Base-by-base conservation (phyloP, 768 basidiomycete genomes). In the Xerocomellus chrysenteron region DNA sequence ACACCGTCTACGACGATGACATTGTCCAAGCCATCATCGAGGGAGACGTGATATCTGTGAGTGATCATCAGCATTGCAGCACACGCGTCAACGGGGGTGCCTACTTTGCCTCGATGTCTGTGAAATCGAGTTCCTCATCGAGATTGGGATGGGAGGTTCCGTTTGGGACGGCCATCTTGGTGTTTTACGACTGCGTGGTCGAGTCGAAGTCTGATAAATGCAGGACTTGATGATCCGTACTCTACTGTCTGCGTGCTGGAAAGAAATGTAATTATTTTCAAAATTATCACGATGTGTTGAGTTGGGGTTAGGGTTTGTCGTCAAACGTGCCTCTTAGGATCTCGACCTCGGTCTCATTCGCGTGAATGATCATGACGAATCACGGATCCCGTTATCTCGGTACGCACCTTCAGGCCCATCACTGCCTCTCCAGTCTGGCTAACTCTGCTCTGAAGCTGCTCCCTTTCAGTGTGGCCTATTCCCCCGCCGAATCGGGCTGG, bases 1-100 rank as follows among this genome's bases (percentile, higher is more conserved):
- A 95, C 81, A 48, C 94, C 93, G 72, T 98, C 97, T 56, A 98
- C 85, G 50, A 98, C 89, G 51, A 99, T 74, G 54, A 92, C 84
- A 68, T 90, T 92, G 78, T 98, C 97, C 66, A 98, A 83, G 40
- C 90, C 82, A 61, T 93, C 87, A 64, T 92, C 90, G 60, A 86
- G 84, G 55, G 91, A 78, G 64, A 95, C 87, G 61, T 86, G 81
- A 76, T 94, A 96, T 78, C 94, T 97, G 70, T 9, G n/a, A 36
- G 21, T 47, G 45, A 54, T 26, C 42, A 46, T 56, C 41, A 63
- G 60, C 30, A 54, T 54, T 32, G 48, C 40, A 19, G 24, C 10
- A 37, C 45, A 24, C 51, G 13, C 45, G 30, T 8, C 16, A 24
- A 12, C 30, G 50, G 26, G 9, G 13, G 19, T 14, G 71, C 82